Percentiles rank a stretch among this genome's conserved stretches.
phyloP scores from a whole-genome alignment of 2,329 filamentous ascomycete species.

The Aquanectria penicillioides region DNA sequence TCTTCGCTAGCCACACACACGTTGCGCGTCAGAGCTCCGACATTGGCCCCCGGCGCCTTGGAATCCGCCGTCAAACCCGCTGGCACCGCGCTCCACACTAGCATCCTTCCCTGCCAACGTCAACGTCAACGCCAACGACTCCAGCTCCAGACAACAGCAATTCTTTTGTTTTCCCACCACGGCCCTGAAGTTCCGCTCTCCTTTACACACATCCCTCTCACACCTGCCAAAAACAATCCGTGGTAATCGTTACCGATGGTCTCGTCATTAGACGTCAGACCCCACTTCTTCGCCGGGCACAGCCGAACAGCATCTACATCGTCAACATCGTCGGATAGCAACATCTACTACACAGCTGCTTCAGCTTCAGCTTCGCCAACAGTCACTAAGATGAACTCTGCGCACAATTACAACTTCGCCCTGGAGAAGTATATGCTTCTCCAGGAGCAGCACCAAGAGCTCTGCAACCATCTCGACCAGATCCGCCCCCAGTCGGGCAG shows the following conservation, averaged over 20 bases:
- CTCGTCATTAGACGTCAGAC: conserved; percentile 44
- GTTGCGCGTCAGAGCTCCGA: conserved; percentile 30
- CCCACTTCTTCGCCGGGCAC: conserved; percentile 40
- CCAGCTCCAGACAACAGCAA: neutral
- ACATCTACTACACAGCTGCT: conserved; percentile 8
- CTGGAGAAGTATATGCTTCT: conserved; percentile 65
- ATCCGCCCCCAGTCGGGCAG: conserved; percentile 55
- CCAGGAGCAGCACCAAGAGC: conserved; percentile 64
- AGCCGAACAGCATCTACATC: conserved; percentile 35
- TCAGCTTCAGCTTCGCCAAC: conserved; percentile 5
- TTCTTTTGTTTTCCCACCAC: neutral
- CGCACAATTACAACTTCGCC: conserved; percentile 55
- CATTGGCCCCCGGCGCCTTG: conserved; percentile 29
- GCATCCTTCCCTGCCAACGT: conserved; percentile 2
- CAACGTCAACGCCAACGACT: neutral
- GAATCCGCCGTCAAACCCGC: conserved; percentile 16
- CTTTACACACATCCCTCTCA: neutral
- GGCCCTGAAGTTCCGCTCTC: conserved; percentile 6
- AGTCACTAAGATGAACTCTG: conserved; percentile 42
- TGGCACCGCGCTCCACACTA: conserved; percentile 28
- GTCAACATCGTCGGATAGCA: conserved; percentile 28
- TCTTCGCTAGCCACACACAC: conserved; percentile 28
- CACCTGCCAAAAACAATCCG: too few relatives aligned
- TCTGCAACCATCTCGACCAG: conserved; percentile 61
- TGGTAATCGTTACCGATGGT: conserved; percentile 47